These are phyloP conservation scores for Cudoniella acicularis DNA, from an alignment of 495 filamentous ascomycete genomes.

Conservation along the genomic window DNA sequence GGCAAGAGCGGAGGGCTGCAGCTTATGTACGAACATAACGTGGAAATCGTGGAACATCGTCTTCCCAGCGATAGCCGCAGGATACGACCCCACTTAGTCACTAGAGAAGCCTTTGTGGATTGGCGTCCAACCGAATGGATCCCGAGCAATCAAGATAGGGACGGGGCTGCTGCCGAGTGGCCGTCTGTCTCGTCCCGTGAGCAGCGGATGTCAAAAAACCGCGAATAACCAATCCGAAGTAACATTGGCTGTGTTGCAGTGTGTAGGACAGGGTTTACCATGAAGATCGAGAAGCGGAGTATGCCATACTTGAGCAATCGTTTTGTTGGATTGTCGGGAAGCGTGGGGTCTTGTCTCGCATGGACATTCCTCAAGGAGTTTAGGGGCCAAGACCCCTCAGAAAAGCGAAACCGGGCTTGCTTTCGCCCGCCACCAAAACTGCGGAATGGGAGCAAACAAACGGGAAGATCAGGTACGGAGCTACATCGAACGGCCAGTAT, in stretches of 20 bases:
- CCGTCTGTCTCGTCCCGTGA: neutral
- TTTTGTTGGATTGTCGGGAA: neutral
- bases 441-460: neutral
- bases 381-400: neutral
- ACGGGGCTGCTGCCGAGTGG: conserved; percentile 7
- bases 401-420: neutral
- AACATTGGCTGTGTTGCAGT: neutral
- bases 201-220: neutral
- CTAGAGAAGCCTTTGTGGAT: conserved; percentile 16
- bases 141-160: conserved; percentile 3
- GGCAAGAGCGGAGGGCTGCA: conserved; percentile 4
- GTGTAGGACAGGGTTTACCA: neutral
- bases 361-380: conserved; percentile 6
- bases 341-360: conserved; percentile 10
- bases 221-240: neutral
- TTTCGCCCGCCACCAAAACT: neutral
- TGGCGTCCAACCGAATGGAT: conserved; percentile 18
- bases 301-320: neutral
- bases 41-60: conserved; percentile 4
- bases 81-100: conserved; percentile 15
- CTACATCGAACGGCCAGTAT: too few relatives aligned
- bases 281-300: neutral
- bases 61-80: conserved; percentile 4
- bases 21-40: conserved; percentile 18
- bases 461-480: too few relatives aligned